A percentile compares a stretch with the other conserved stretches of the same genome.
These are phyloP conservation scores for Thermochaetoides dissita DNA, from an alignment of 2,329 filamentous ascomycete genomes.

Conservation along the genomic window DNA sequence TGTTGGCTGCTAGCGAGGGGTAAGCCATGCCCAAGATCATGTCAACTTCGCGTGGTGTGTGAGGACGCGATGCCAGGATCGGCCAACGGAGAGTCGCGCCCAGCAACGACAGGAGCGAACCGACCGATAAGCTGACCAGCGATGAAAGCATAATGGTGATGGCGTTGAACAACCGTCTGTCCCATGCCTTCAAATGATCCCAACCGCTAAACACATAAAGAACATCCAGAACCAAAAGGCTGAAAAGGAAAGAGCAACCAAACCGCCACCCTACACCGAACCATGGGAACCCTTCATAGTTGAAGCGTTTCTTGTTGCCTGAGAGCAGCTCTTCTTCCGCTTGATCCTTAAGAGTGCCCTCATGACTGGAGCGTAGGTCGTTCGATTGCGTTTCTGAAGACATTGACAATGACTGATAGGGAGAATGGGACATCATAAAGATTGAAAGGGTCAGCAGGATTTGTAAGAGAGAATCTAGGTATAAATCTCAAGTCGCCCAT, in stretches of 20 bases:
- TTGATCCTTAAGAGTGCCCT: too few relatives aligned
- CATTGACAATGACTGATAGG: too few relatives aligned
- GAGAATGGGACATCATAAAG: too few relatives aligned
- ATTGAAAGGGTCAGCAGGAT: too few relatives aligned
- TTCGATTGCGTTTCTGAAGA: too few relatives aligned
- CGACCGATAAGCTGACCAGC: conserved; percentile 6
- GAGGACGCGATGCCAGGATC: neutral
- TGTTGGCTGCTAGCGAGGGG: neutral
- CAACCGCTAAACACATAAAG: neutral
- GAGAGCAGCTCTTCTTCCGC: too few relatives aligned
- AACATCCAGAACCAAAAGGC: neutral
- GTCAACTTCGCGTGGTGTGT: conserved; percentile 1
- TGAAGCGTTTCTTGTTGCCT: too few relatives aligned
- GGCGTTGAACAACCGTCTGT: conserved; percentile 2
- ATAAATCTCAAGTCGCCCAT: too few relatives aligned
- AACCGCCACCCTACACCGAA: neutral
- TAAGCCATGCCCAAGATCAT: conserved; percentile 3
- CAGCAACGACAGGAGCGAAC: conserved; percentile 3
- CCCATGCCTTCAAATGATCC: neutral
- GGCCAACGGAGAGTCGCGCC: conserved; percentile 6
- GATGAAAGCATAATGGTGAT: conserved; percentile 4
- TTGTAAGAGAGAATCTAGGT: too few relatives aligned
- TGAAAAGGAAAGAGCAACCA: neutral
- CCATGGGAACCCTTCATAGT: neutral
- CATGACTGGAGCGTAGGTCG: too few relatives aligned